A percentile compares a stretch with the other conserved stretches of the same genome.
Conservation (phyloP, 192 early-diverging fungal species). For the Paraglomus occultum region DNA sequence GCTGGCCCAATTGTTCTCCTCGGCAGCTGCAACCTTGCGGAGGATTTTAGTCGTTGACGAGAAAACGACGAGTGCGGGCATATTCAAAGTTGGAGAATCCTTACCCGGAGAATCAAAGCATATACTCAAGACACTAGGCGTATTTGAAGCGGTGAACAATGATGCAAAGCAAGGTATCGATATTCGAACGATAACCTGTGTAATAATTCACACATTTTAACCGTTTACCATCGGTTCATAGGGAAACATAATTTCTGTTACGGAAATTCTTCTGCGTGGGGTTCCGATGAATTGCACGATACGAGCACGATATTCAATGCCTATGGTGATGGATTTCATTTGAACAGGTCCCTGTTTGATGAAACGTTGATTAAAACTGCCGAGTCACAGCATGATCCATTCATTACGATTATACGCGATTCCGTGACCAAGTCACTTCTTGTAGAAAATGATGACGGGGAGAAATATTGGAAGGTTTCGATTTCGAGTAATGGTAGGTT, state of each 20-base stretch:
- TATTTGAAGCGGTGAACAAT: constrained; percentile 20
- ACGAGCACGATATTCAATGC: constrained; percentile 1
- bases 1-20: constrained; percentile 8
- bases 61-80: background rate
- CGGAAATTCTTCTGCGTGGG: constrained; percentile 18
- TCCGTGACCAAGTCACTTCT: constrained; percentile 8
- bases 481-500: constrained; percentile 13
- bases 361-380: constrained; percentile 23
- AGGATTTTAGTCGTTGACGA: constrained; percentile 24
- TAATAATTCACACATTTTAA: background rate
- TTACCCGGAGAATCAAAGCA: constrained; percentile 10
- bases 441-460: background rate
- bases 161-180: constrained; percentile 17
- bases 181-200: background rate
- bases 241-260: constrained; percentile 24
- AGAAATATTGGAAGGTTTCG: constrained; percentile 18
- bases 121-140: constrained; percentile 8
- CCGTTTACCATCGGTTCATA: background rate
- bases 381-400: background rate
- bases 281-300: constrained; percentile 11
- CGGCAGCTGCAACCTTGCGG: constrained; percentile 2
- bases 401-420: constrained; percentile 18
- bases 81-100: constrained; percentile 26
- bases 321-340: constrained; percentile 27
- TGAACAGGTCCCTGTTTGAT: constrained; percentile 12